phyloP scores from a whole-genome alignment of 2,329 filamentous ascomycete species.

The Hymenoscyphus fructigenus region DNA sequence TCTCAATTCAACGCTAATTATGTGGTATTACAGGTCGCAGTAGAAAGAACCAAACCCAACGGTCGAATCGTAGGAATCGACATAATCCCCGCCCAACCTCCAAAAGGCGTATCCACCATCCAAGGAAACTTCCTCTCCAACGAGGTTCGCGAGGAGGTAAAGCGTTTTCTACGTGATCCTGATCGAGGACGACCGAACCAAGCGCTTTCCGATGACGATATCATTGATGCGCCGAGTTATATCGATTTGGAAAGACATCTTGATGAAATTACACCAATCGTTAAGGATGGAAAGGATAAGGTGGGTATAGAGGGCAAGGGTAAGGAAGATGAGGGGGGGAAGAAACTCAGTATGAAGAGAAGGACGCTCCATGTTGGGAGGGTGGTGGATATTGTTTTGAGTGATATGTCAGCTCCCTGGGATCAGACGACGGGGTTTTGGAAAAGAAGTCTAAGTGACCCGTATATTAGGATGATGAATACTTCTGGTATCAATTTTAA shows the following conservation, averaged over 20 bases:
- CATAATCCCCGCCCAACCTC: conserved; percentile 87
- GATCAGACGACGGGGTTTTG: conserved; percentile 73
- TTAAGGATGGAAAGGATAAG: not conserved
- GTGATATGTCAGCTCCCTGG: conserved; percentile 99
- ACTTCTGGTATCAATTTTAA: conserved; percentile 84
- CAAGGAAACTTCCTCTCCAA: conserved; percentile 89
- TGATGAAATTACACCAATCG: conserved; percentile 18
- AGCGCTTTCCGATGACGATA: conserved; percentile 19
- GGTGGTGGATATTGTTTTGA: conserved; percentile 87
- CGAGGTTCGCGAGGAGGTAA: conserved; percentile 72
- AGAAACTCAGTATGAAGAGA: conserved; percentile 13
- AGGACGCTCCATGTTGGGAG: conserved; percentile 40
- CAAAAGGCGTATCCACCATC: conserved; percentile 86
- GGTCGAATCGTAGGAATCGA: conserved; percentile 90
- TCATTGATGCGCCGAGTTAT: conserved; percentile 53
- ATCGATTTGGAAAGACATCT: conserved; percentile 62
- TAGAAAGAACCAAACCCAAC: conserved; percentile 71
- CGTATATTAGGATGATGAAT: conserved; percentile 98
- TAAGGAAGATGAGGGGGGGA: conserved; percentile 39
- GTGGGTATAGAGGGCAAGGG: conserved; percentile 30
- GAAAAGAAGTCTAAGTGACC: conserved; percentile 90
- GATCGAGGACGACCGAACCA: conserved; percentile 52
- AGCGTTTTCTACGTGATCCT: conserved; percentile 69
- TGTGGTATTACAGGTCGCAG: conserved; percentile 62
- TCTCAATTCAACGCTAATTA: no score